phyloP scores from a whole-genome alignment of 2,329 filamentous ascomycete species.

The Pestalotiopsis sp. region DNA sequence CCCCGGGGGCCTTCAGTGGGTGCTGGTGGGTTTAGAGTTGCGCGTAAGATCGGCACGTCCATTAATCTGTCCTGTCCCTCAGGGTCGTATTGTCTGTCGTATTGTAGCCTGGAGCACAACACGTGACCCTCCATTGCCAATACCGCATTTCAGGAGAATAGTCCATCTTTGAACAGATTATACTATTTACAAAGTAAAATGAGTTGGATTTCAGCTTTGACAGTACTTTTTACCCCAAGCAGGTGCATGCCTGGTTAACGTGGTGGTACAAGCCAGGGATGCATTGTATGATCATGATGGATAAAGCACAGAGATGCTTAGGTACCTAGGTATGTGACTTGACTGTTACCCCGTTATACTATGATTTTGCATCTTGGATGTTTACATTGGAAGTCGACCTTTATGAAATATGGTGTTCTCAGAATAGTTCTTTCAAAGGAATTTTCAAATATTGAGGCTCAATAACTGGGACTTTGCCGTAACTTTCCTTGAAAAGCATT shows the following conservation, averaged over 20 bases:
- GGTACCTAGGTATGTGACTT: too few relatives aligned
- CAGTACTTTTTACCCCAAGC: background rate
- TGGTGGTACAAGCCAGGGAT: background rate
- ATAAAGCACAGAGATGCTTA: background rate
- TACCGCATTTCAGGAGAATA: background rate
- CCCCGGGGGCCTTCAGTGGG: background rate
- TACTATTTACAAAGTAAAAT: background rate
- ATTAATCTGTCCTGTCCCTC: background rate
- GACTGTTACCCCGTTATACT: too few relatives aligned
- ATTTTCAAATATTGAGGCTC: too few relatives aligned
- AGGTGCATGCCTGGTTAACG: background rate
- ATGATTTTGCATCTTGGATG: too few relatives aligned
- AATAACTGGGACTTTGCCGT: too few relatives aligned
- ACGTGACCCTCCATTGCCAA: slow-evolving; percentile 1
- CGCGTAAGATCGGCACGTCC: background rate
- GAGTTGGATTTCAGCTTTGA: background rate
- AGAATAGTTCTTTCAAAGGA: too few relatives aligned
- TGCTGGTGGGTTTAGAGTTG: background rate
- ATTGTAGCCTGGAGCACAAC: background rate
- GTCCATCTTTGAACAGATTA: background rate
- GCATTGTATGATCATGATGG: background rate
- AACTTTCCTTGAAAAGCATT: too few relatives aligned
- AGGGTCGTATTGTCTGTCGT: background rate
- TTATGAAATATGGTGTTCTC: too few relatives aligned
- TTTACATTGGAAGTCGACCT: too few relatives aligned